A percentile compares a stretch with the other conserved stretches of the same genome.
phyloP scores from a whole-genome alignment of 768 basidiomycete species.

The Tricholoma flavovirens region DNA sequence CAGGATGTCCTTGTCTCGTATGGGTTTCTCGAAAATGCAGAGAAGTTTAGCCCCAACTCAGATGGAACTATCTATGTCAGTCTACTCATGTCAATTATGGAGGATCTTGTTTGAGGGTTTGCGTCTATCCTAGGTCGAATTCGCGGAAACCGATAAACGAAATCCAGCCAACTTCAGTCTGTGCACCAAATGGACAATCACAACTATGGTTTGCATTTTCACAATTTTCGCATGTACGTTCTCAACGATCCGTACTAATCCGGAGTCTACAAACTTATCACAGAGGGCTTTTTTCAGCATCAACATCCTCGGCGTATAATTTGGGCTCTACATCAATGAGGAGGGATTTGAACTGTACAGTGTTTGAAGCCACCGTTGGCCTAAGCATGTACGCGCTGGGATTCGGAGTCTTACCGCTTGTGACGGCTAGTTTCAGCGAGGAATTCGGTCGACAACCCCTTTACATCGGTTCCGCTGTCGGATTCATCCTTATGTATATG shows the following conservation, averaged over 20 bases:
- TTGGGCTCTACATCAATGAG: conserved; percentile 56
- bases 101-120: background rate
- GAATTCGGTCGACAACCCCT: conserved; percentile 64
- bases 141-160: conserved; percentile 19
- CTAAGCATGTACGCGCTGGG: conserved; percentile 52
- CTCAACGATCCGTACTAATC: background rate
- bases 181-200: conserved; percentile 27
- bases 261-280: background rate
- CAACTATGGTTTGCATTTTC: conserved; percentile 39
- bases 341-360: conserved; percentile 38
- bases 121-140: conserved; percentile 15
- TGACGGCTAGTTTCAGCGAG: conserved; percentile 69
- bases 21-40: background rate
- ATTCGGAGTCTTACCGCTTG: conserved; percentile 56
- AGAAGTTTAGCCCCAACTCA: background rate
- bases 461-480: conserved; percentile 46
- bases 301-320: conserved; percentile 46
- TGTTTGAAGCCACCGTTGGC: conserved; percentile 42
- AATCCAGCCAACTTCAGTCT: conserved; percentile 19
- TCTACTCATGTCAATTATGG: background rate
- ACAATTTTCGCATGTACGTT: conserved; percentile 42
- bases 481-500: conserved; percentile 49
- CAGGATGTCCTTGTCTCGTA: background rate
- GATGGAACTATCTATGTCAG: conserved; percentile 12
- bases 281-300: conserved; percentile 31